Percentiles rank a stretch among this genome's conserved stretches.
These are phyloP conservation scores for Circinella umbellata DNA, from an alignment of 371 early-diverging fungal genomes.

Conservation along the genomic window DNA sequence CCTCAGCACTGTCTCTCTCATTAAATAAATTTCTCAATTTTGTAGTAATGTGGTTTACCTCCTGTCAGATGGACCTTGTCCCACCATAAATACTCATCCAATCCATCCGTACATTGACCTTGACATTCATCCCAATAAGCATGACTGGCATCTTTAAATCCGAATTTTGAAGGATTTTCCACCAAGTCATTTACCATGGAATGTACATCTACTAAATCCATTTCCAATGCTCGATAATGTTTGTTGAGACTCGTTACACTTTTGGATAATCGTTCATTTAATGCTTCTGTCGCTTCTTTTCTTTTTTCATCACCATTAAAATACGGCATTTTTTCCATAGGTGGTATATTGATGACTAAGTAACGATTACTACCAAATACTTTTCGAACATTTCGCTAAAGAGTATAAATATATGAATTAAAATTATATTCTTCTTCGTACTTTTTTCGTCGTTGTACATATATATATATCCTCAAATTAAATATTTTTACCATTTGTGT, in stretches of 20 bases:
- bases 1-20: too few relatives aligned
- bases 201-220: slow-evolving; percentile 40
- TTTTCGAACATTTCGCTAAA: slow-evolving; percentile 40
- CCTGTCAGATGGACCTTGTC: slow-evolving; percentile 51
- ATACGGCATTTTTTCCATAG: slow-evolving; percentile 45
- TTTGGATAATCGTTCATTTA: slow-evolving; percentile 32
- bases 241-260: slow-evolving; percentile 35
- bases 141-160: slow-evolving; percentile 37
- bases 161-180: slow-evolving; percentile 30
- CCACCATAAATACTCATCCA: slow-evolving; percentile 53
- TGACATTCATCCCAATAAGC: slow-evolving; percentile 51
- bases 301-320: slow-evolving; percentile 24
- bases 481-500: slow-evolving; percentile 35
- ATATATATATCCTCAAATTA: background rate
- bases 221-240: slow-evolving; percentile 32
- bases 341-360: slow-evolving; percentile 41
- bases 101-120: slow-evolving; percentile 40
- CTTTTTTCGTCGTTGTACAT: background rate
- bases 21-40: too few relatives aligned
- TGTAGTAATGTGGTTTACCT: slow-evolving; percentile 18
- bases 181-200: slow-evolving; percentile 36
- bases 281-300: slow-evolving; percentile 26
- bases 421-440: background rate
- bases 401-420: background rate
- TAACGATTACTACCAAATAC: slow-evolving; percentile 40